phyloP scores from a whole-genome alignment of 345 rosid genomes.

The Citrus australasica region DNA sequence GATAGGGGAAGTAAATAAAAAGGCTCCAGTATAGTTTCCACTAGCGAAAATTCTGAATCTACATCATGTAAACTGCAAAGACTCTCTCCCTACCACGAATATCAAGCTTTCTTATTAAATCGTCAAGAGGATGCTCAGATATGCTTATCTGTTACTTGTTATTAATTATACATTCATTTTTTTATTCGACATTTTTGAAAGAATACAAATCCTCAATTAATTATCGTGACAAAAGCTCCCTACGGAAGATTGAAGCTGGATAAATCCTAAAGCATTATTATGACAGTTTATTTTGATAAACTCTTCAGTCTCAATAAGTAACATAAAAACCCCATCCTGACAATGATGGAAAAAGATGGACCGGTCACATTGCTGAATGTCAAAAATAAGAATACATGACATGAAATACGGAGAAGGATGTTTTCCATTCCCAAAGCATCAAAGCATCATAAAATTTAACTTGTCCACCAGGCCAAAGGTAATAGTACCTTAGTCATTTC shows the following conservation, averaged over 20 bases:
- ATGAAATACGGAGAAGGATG: neutral
- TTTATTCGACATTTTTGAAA: neutral
- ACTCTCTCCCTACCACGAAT: neutral
- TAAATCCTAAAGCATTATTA: neutral
- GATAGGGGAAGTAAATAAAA: neutral
- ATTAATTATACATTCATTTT: neutral
- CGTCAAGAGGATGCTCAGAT: neutral
- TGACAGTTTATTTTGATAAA: neutral
- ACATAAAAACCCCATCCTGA: neutral
- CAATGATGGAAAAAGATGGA: neutral
- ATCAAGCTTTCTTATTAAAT: neutral
- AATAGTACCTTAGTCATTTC: conserved; percentile 46
- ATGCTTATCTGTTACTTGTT: neutral
- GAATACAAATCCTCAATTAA: neutral
- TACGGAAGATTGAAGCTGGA: neutral
- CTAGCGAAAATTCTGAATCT: neutral
- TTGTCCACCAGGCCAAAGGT: neutral
- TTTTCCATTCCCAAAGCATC: neutral
- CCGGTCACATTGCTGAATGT: neutral
- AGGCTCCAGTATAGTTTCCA: neutral
- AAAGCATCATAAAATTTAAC: neutral
- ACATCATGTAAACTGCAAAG: neutral
- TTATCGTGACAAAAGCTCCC: neutral
- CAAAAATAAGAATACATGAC: neutral
- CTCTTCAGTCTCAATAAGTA: neutral